Percentiles rank a stretch among this genome's conserved stretches.
These are phyloP conservation scores for Globisporangium barbulae DNA, from an alignment of 352 stramenopile genomes.

Conservation along the genomic window DNA sequence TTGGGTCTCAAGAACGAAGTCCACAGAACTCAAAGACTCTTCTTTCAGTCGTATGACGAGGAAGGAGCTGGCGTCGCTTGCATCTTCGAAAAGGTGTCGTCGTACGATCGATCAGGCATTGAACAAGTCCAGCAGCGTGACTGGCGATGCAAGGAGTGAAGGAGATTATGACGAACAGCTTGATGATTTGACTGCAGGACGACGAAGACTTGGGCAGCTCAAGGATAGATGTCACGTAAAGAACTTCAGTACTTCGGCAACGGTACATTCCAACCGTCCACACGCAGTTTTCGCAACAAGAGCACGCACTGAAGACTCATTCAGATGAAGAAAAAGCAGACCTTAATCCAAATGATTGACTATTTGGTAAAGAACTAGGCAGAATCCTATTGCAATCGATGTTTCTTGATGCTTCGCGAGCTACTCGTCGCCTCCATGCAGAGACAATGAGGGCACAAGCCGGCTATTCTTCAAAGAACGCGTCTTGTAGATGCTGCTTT, in stretches of 20 bases:
- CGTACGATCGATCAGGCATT: not conserved
- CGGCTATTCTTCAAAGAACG: slow-evolving; percentile 59
- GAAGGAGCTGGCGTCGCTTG: not conserved
- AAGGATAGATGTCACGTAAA: not conserved
- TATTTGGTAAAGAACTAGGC: slow-evolving; percentile 3
- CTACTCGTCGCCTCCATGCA: not conserved
- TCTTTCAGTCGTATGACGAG: not conserved
- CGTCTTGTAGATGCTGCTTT: slow-evolving; percentile 77
- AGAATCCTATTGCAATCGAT: slow-evolving; percentile 3
- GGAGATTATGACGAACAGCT: not conserved
- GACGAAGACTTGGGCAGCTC: not conserved
- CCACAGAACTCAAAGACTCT: not conserved
- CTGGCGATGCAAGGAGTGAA: not conserved
- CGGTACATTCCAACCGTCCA: not conserved
- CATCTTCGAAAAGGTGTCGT: not conserved
- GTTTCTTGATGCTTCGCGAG: not conserved
- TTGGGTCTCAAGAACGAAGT: not conserved
- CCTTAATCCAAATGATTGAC: not conserved
- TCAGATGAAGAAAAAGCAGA: not conserved
- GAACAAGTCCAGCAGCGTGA: not conserved
- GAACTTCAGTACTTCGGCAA: not conserved
- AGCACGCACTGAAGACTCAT: not conserved
- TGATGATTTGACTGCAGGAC: not conserved
- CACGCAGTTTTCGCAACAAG: not conserved
- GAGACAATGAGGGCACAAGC: not conserved